Evolutionary conservation across 2,329 filamentous ascomycete genomes (phyloP), one percentile per base, ranked within the genome.

Genomic region (Colletotrichum sp.): DNA sequence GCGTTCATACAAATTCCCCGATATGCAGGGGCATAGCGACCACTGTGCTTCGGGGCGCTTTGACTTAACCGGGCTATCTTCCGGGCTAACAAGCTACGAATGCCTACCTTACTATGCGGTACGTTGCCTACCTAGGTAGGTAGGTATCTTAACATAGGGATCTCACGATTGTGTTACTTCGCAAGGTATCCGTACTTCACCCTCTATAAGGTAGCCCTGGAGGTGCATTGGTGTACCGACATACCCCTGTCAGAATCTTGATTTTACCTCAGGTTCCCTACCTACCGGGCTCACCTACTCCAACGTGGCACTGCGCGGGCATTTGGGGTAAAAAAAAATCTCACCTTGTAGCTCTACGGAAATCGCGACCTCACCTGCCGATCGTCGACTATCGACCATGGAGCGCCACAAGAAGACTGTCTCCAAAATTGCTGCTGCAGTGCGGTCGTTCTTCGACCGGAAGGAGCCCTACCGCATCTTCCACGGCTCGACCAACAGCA

Each of bases 401-500:
- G 88, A 90, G 71, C 86, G 86, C 76, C 89, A 91, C 83, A 83
- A 82, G 66, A 83, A 87, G 69, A 84, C 87, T 68, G 88, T 91
- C 68, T 80, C 83, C 74, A 83, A 84, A 43, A 88, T 91, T 76
- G 85, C 89, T 59, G 78, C 85, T 30, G 83, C 87, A 7, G 87
- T 90, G 65, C 85, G 86, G 74, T 79, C 83, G 80, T 88, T 87
- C 82, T 90, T 88, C 81, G 84, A 86, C 74, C 82, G 85, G 63
- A 82, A 84, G 63, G 84, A 88, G 81, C 90, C 93, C 26, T 96
- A 94, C 86, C 91, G 94, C 77, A 95, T 96, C 86, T 92, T 89
- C 82, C 94, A 96, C 86, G 94, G 94, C 79, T 93, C 92, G 55
- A 95, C 94, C 69, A 96, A 96, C 86, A 93, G 90, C 81, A 96